These are phyloP conservation scores for Chrysanthemum seticuspe DNA, from an alignment of 129 eudicot species.

Conservation along the genomic window DNA sequence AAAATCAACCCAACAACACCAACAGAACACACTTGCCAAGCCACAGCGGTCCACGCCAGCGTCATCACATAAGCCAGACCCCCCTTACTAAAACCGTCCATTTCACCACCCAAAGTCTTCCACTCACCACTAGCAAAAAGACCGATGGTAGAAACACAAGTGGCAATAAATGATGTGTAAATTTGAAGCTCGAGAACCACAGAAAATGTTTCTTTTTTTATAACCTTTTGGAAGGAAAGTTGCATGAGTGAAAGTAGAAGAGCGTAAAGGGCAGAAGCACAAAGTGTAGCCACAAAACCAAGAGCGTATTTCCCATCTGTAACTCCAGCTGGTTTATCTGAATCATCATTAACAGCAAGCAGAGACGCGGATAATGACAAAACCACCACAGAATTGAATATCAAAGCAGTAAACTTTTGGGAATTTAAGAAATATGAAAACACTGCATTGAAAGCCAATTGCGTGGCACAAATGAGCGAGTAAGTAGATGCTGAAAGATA, in stretches of 20 bases:
- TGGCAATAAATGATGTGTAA: conserved; percentile 65
- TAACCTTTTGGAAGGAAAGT: conserved; percentile 55
- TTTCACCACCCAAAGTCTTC: conserved; percentile 57
- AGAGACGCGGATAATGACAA: conserved; percentile 77
- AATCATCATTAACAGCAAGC: conserved; percentile 70
- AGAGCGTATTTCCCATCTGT: conserved; percentile 45
- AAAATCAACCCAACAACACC: conserved; percentile 89
- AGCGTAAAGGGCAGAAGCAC: conserved; percentile 78
- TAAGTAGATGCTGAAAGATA: conserved; percentile 93
- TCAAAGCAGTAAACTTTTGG: conserved; percentile 73
- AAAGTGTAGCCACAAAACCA: conserved; percentile 59
- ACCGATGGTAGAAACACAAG: conserved; percentile 60
- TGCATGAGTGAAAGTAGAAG: conserved; percentile 83
- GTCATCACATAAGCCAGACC: conserved; percentile 67
- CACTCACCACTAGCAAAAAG: conserved; percentile 97
- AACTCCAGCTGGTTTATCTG: conserved; percentile 62
- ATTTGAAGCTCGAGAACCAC: conserved; percentile 86
- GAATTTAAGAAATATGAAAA: conserved; percentile 74
- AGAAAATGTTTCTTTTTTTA: conserved; percentile 69
- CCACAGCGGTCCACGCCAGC: conserved; percentile 70
- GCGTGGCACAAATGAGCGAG: conserved; percentile 87
- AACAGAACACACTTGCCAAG: conserved; percentile 93
- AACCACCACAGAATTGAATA: conserved; percentile 72
- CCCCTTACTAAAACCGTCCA: conserved; percentile 59
- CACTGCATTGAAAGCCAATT: conserved; percentile 78